Percentiles rank a stretch among this genome's conserved stretches.
phyloP scores from a whole-genome alignment of 2,329 filamentous ascomycete species.

The Thielaviopsis cerberus region DNA sequence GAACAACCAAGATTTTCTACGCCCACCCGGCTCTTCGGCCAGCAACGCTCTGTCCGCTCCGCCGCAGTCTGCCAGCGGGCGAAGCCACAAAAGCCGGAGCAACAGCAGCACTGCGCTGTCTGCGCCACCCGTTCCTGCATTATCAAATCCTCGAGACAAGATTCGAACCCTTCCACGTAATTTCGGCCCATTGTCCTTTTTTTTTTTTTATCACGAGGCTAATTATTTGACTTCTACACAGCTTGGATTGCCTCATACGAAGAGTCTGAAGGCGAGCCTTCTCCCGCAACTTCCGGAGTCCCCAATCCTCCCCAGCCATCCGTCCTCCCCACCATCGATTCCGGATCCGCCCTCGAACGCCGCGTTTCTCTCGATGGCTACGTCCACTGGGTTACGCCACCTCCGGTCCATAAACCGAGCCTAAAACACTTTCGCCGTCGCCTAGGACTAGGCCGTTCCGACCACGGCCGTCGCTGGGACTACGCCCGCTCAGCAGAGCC shows the following conservation, averaged over 20 bases:
- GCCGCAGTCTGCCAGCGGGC: not conserved
- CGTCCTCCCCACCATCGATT: conserved; percentile 24
- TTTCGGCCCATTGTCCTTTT: not conserved
- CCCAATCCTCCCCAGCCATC: conserved; percentile 22
- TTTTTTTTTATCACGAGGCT: not conserved
- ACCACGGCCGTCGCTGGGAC: conserved; percentile 39
- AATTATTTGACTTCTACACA: conserved; percentile 13
- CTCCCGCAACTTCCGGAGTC: conserved; percentile 16
- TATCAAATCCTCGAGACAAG: conserved; percentile 5
- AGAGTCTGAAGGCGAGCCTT: conserved; percentile 16
- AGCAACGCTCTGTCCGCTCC: conserved; percentile 8
- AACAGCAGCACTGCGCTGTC: conserved; percentile 2
- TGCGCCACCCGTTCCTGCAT: not conserved
- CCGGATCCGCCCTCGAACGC: conserved; percentile 19
- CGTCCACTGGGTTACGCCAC: conserved; percentile 19
- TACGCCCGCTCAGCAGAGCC: conserved; percentile 39
- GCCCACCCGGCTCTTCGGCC: conserved; percentile 9
- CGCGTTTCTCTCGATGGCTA: conserved; percentile 32
- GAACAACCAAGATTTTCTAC: conserved; percentile 8
- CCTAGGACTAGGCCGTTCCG: conserved; percentile 14
- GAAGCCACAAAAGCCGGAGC: conserved; percentile 6
- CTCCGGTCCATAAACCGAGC: not conserved
- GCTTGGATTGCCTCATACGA: conserved; percentile 34
- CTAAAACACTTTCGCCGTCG: conserved; percentile 8
- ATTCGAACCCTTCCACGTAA: conserved; percentile 9